Evolutionary conservation across 306 rosid species (phyloP).

Genomic region (Vicia sativa): DNA sequence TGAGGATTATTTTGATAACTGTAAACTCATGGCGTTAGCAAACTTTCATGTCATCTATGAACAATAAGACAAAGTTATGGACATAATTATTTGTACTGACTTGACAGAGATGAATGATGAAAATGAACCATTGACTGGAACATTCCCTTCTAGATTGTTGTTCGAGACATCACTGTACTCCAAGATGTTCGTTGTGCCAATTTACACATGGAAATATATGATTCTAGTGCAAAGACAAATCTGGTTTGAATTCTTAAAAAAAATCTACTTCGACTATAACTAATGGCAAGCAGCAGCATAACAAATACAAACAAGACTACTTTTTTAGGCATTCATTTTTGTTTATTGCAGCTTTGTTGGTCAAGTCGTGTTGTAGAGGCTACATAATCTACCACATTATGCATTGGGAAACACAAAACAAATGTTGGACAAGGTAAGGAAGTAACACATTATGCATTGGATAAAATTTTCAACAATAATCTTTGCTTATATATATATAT

Average conservation of each 20-base stretch:
- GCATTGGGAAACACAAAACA: conserved; percentile 18
- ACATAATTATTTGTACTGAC: too few species aligned
- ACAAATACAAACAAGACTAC: too few species aligned
- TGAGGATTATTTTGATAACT: conserved; percentile 54
- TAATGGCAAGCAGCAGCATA: too few species aligned
- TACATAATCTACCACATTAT: conserved; percentile 12
- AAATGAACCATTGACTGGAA: conserved; percentile 88
- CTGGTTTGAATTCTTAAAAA: too few species aligned
- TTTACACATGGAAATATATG: background rate
- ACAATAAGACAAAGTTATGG: too few species aligned
- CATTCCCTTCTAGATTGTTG: conserved; percentile 57
- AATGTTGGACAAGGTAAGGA: conserved; percentile 8
- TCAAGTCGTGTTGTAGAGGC: conserved; percentile 37
- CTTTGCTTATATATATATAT: too few species aligned
- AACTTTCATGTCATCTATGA: too few species aligned
- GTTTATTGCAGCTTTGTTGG: conserved; percentile 20
- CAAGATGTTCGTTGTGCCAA: conserved; percentile 35
- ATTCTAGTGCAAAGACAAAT: conserved; percentile 6
- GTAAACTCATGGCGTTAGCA: too few species aligned
- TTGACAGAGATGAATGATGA: too few species aligned
- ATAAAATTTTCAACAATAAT: too few species aligned
- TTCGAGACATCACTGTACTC: conserved; percentile 85
- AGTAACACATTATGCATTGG: too few species aligned
- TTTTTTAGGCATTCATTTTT: conserved; percentile 19
- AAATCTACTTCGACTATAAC: too few species aligned